Conservation (phyloP, 208 protist species). For the Wallacemonas sp. region DNA sequence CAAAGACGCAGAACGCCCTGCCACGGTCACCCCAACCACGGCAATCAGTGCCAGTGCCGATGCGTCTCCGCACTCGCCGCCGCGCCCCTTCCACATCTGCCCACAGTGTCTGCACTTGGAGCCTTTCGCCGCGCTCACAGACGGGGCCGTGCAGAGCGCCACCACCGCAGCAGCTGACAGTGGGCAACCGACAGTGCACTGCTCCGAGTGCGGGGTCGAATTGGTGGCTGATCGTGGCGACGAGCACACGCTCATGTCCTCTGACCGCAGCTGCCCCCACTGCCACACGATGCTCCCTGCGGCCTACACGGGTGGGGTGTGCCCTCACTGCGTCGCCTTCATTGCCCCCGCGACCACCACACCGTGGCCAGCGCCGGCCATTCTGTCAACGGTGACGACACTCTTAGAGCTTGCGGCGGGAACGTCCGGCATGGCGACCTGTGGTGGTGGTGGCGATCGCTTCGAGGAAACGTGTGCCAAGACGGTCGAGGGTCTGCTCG, state of each 20-base stretch:
- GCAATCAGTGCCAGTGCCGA: too few relatives aligned
- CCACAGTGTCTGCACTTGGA: slow-evolving; percentile 7
- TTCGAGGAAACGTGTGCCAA: slow-evolving; percentile 2
- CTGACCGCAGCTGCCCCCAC: slow-evolving; percentile 18
- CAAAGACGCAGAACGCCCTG: neutral
- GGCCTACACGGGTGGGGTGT: slow-evolving; percentile 23
- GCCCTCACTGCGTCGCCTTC: slow-evolving; percentile 31
- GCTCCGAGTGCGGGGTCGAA: neutral
- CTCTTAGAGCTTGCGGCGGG: neutral
- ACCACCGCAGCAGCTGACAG: too few relatives aligned
- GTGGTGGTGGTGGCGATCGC: neutral
- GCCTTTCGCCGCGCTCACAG: too few relatives aligned
- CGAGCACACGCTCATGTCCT: neutral
- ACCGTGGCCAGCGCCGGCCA: slow-evolving; percentile 23
- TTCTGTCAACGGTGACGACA: slow-evolving; percentile 26
- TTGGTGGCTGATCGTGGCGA: neutral
- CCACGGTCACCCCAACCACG: too few relatives aligned
- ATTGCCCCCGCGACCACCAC: slow-evolving; percentile 3
- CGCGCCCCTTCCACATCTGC: neutral
- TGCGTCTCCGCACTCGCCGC: too few relatives aligned
- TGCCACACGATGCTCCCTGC: slow-evolving; percentile 20
- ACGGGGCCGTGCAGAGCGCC: too few relatives aligned
- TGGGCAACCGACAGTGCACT: neutral
- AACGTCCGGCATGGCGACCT: neutral
- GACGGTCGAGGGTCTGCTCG: neutral